phyloP scores from a whole-genome alignment of 2,329 filamentous ascomycete genomes.

The Ophiostoma sp. region DNA sequence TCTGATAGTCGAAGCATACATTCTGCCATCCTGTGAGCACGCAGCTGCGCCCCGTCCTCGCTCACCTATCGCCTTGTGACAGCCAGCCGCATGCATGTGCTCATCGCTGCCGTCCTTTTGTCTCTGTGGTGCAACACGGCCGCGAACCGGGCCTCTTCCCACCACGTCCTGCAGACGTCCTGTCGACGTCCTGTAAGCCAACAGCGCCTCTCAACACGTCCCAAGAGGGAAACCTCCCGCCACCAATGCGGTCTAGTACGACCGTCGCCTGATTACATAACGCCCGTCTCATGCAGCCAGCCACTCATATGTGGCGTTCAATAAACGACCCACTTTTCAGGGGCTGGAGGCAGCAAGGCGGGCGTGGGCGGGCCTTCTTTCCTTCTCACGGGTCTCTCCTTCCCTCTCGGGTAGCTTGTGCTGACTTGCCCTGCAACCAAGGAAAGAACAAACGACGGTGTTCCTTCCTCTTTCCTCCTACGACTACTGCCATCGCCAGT shows the following conservation, averaged over 20 bases:
- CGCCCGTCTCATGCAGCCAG: not conserved
- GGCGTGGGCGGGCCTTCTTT: conserved; percentile 2
- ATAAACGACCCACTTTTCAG: not conserved
- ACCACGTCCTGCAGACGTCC: not conserved
- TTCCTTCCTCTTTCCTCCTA: not conserved
- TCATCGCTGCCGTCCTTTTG: not conserved
- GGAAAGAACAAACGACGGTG: conserved; percentile 9
- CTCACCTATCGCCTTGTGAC: conserved; percentile 3
- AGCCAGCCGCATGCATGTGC: not conserved
- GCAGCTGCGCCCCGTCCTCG: not conserved
- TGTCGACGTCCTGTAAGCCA: not conserved
- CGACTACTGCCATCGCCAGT: not conserved
- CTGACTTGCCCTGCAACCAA: conserved; percentile 1
- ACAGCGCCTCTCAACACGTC: not conserved
- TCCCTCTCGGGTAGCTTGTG: not conserved
- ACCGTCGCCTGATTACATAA: not conserved
- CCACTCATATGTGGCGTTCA: conserved; percentile 16
- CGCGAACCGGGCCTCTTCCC: not conserved
- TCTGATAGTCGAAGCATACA: not conserved
- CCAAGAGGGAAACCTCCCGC: conserved; percentile 5
- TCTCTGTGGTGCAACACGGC: not conserved
- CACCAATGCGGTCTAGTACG: not conserved
- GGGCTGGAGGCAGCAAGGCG: conserved; percentile 5
- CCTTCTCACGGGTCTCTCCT: conserved; percentile 9
- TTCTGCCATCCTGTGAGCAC: not conserved